Conservation (phyloP, 257 asterid species). For the Verbascum thapsus region DNA sequence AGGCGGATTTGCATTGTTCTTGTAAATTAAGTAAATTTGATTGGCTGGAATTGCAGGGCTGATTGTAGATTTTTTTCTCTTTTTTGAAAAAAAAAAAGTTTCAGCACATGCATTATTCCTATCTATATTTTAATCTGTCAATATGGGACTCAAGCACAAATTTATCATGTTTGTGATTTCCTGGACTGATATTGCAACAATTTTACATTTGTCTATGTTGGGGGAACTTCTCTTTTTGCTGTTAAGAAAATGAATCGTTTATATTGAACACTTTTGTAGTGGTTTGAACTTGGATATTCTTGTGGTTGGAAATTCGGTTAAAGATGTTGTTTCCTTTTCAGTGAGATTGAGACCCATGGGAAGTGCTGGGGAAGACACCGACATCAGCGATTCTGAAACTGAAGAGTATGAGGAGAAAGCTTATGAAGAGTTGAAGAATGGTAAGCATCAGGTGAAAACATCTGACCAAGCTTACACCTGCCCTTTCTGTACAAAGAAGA, state of each 20-base stretch:
- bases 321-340: constrained; percentile 18
- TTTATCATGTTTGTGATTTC: not conserved
- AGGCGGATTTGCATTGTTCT: constrained; percentile 1
- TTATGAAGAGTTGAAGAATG: constrained; percentile 54
- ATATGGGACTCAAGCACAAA: not conserved
- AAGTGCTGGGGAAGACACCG: constrained; percentile 43
- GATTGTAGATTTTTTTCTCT: constrained; percentile 6
- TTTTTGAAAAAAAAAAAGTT: too few relatives aligned
- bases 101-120: not conserved
- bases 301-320: constrained; percentile 10
- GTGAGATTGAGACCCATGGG: constrained; percentile 41
- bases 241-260: constrained; percentile 16
- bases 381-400: constrained; percentile 38
- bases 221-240: constrained; percentile 11
- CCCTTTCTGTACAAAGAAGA: constrained; percentile 74
- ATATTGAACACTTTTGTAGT: constrained; percentile 16
- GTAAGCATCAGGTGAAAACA: constrained; percentile 51
- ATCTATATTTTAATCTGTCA: not conserved
- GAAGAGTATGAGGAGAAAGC: constrained; percentile 38
- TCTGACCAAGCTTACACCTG: constrained; percentile 62
- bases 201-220: not conserved
- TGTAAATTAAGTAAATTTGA: not conserved
- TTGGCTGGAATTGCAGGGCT: not conserved
- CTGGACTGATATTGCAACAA: not conserved
- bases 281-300: constrained; percentile 6